These are phyloP conservation scores for Venturia carpophila DNA, from an alignment of 2,329 filamentous ascomycete species.

Conservation along the genomic window DNA sequence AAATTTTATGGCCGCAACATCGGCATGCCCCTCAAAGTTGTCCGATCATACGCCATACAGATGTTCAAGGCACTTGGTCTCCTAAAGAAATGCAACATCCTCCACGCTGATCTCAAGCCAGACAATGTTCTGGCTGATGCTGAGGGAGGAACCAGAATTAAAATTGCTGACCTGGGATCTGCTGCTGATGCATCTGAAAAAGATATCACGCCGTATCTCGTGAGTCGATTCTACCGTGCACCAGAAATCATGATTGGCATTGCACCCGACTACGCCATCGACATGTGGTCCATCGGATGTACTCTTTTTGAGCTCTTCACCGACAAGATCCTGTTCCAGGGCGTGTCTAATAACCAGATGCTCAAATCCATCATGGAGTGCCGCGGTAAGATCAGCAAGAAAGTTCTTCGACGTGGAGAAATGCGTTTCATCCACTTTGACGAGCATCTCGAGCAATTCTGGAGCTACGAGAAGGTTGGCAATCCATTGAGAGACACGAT, in stretches of 20 bases:
- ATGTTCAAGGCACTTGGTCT: slow-evolving; percentile 86
- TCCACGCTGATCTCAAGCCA: slow-evolving; percentile 94
- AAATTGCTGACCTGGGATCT: slow-evolving; percentile 95
- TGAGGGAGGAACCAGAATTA: slow-evolving; percentile 73
- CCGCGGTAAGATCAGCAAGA: slow-evolving; percentile 82
- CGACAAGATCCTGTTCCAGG: slow-evolving; percentile 92
- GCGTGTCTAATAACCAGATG: slow-evolving; percentile 97
- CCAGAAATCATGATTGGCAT: slow-evolving; percentile 97
- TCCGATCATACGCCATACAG: slow-evolving; percentile 83
- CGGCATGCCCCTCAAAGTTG: slow-evolving; percentile 81
- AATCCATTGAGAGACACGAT: slow-evolving; percentile 71
- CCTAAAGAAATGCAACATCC: slow-evolving; percentile 83
- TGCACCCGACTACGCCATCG: slow-evolving; percentile 86
- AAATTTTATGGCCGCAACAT: slow-evolving; percentile 95
- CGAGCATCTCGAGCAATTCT: slow-evolving; percentile 66
- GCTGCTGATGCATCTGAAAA: slow-evolving; percentile 86
- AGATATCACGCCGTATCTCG: slow-evolving; percentile 87
- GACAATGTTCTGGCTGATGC: slow-evolving; percentile 87
- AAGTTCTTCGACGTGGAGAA: slow-evolving; percentile 70
- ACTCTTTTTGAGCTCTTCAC: slow-evolving; percentile 96
- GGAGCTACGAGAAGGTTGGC: slow-evolving; percentile 79
- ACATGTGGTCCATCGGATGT: slow-evolving; percentile 97
- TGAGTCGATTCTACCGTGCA: slow-evolving; percentile 94
- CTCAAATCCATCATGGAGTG: slow-evolving; percentile 93
- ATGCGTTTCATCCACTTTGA: slow-evolving; percentile 71